These are phyloP conservation scores for Lonicera japonica DNA, from an alignment of 129 eudicot genomes.

Conservation along the genomic window DNA sequence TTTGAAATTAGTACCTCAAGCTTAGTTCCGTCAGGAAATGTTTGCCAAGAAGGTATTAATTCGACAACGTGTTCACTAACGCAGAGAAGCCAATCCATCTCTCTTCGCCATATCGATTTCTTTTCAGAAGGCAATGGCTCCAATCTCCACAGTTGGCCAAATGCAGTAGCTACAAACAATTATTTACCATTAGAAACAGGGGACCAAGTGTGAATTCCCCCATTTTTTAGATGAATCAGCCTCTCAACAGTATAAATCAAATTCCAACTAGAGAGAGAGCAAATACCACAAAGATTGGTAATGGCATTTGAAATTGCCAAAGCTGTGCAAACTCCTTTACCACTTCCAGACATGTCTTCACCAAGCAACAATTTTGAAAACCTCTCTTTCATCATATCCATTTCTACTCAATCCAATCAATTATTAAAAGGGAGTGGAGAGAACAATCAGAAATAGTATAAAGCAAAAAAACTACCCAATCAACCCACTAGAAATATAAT, in stretches of 20 bases:
- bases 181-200: slow-evolving; percentile 7
- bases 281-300: slow-evolving; percentile 78
- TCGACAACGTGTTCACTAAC: slow-evolving; percentile 94
- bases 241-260: background rate
- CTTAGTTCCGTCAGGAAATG: slow-evolving; percentile 77
- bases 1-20: slow-evolving; percentile 58
- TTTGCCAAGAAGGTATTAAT: slow-evolving; percentile 84
- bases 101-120: slow-evolving; percentile 84
- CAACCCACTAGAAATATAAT: slow-evolving; percentile 3
- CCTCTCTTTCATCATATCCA: slow-evolving; percentile 88
- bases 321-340: slow-evolving; percentile 91
- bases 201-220: background rate
- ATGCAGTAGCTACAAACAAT: slow-evolving; percentile 58
- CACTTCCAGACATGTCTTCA: slow-evolving; percentile 98
- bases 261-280: background rate
- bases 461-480: slow-evolving; percentile 16
- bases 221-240: background rate
- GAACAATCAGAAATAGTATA: slow-evolving; percentile 25
- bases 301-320: slow-evolving; percentile 86
- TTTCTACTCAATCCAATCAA: slow-evolving; percentile 40
- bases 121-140: slow-evolving; percentile 75
- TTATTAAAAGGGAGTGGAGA: slow-evolving; percentile 7
- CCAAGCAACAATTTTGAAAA: slow-evolving; percentile 80
- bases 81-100: slow-evolving; percentile 83
- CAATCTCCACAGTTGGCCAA: slow-evolving; percentile 93